Evolutionary conservation across 202 grass and related monocot genomes (phyloP), one percentile per base, ranked within the genome.

Genomic region (Setaria viridis): DNA sequence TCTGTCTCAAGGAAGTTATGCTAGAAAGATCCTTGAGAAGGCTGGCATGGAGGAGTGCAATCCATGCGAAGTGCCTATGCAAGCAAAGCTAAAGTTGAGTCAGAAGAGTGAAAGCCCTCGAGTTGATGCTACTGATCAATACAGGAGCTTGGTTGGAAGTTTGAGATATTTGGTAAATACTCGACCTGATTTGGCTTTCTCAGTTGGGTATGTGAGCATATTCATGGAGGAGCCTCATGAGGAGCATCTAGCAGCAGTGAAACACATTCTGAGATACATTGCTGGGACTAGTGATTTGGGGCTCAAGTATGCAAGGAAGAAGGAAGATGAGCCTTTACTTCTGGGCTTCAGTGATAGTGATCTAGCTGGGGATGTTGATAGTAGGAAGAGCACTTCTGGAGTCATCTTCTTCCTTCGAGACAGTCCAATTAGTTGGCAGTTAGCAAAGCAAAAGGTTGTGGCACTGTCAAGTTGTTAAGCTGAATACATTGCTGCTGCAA

Each of bases 401-500:
- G 48, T 50, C 3, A 12, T 50, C 11, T 53, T 53, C 50, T 53
- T 53, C 4, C n/a, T 60, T 21, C n/a, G 57, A 0, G n/a, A 25
- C 0, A 60, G 57, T 60, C 57, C n/a, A 60, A 11, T 60, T 3
- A 60, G n/a, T 4, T 60, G 57, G 57, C n/a, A 29, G 7, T 60
- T 20, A n/a, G 19, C 56, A 20, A 60, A 25, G n/a, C 8, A 25
- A 3, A 60, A 60, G 7, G 57, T 60, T 10, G 57, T 78, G 5
- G 50, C 72, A 12, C 37, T 67, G 14, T 78, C 71, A 29, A 54
- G 51, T 13, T 85, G 60, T 39, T 56, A 85, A 30, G 59, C 33
- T 1, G 48, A 83, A 1, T 83, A 83, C 19, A 43, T 83, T 12
- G 80, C 46, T 14, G 30, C 32, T 51, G 43, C 48, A 0, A 11